Evolutionary conservation across 139 green algal genomes (phyloP), one percentile per base, ranked within the genome.

Genomic region (Chlamydomonas eustigma): DNA sequence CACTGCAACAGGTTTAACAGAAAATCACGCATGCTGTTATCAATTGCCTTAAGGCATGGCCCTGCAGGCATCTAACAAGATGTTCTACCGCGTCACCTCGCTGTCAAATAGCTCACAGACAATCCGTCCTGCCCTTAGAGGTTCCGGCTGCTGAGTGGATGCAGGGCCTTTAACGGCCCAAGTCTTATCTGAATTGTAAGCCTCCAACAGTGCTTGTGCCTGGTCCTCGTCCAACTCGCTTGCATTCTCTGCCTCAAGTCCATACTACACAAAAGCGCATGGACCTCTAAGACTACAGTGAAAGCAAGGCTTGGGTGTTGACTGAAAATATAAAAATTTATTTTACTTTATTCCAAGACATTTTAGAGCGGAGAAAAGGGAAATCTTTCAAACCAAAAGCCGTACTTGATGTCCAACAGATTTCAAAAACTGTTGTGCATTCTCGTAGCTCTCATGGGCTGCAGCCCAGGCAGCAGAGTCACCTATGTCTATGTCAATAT

Each of bases 401-500:
- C 52, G 32, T 1, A 88, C 83, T 74, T 89, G 81, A 0, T n/a
- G 24, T 22, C 84, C 84, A 2, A 67, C 52, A 30, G 73, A 50
- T 0, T 70, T 28, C 0, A 88, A 34, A 33, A 81, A 91, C 12
- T 51, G 75, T 1, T 8, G 18, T 33, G 88, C 79, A 2, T 78
- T 30, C 2, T 85, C 32, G 38, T 87, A 85, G 3, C 72, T 73
- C 3, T 64, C 78, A 4, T 66, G 4, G 3, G 81, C 80, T 1
- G 39, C 25, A 12, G 64, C 39, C 37, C 86, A 83, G 2, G 51
- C n/a, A 0, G 35, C 70, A 1, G 76, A 39, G 44, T 90, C 84
- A 2, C 87, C 89, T 6, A 93, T 87, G 37, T 87, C 85, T 38
- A 93, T 88, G 39, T 92, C 87, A 0, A 93, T 4, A 28, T 79